Conservation (phyloP, 345 rosid species). For the Euphorbia peplus region DNA sequence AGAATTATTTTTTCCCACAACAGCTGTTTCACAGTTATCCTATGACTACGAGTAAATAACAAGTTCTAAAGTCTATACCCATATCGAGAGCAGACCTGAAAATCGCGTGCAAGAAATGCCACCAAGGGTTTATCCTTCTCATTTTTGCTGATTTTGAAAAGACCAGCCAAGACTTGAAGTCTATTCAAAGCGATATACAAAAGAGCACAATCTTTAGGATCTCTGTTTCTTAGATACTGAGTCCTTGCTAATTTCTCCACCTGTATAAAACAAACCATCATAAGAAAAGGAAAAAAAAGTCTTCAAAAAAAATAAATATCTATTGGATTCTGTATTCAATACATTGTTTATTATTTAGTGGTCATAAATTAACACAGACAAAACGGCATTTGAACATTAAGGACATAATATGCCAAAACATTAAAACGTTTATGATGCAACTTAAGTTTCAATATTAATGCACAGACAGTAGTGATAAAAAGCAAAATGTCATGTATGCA, state of each 20-base stretch:
- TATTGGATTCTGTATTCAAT: background rate
- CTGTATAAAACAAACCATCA: constrained; percentile 38
- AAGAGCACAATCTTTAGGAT: constrained; percentile 90
- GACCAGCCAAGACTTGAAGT: constrained; percentile 92
- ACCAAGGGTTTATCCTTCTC: constrained; percentile 91
- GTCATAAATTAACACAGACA: background rate
- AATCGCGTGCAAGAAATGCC: constrained; percentile 86
- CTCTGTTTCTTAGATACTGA: constrained; percentile 72
- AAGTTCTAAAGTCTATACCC: constrained; percentile 8
- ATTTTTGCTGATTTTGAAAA: constrained; percentile 81
- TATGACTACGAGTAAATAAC: constrained; percentile 12
- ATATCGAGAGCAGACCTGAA: constrained; percentile 56
- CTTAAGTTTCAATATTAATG: background rate
- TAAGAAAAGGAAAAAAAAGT: constrained; percentile 1
- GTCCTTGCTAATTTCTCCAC: constrained; percentile 85
- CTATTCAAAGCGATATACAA: constrained; percentile 79
- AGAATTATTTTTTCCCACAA: background rate
- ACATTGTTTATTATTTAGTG: background rate
- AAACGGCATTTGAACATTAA: background rate
- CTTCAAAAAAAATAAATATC: background rate
- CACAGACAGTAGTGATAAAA: background rate
- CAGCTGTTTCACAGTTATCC: constrained; percentile 2
- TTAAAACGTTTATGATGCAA: background rate
- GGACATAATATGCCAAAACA: background rate
- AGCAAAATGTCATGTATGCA: background rate